phyloP scores from a whole-genome alignment of 805 yeast genomes.

The Wickerhamiella azymoides region DNA sequence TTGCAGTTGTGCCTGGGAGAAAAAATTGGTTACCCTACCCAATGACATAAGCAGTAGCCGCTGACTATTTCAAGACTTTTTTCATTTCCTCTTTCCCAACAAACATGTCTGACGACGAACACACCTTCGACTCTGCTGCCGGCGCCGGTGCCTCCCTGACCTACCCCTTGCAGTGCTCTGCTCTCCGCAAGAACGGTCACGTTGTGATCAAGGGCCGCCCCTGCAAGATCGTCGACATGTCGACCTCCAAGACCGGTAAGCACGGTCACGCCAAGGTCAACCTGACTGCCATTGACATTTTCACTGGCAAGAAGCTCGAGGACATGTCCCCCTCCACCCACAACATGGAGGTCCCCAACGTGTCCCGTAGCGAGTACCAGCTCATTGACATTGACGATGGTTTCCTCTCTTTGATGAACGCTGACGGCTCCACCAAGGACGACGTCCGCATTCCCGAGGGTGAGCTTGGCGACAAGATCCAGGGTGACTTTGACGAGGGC shows the following conservation, averaged over 20 bases:
- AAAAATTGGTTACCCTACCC: constrained; percentile 5
- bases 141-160: constrained; percentile 93
- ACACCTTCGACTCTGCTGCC: constrained; percentile 92
- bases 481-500: constrained; percentile 91
- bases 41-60: neutral
- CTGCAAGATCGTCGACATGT: constrained; percentile 99
- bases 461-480: constrained; percentile 88
- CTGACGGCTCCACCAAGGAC: constrained; percentile 97
- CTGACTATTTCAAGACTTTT: constrained; percentile 5
- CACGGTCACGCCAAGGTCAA: constrained; percentile 99
- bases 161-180: constrained; percentile 99
- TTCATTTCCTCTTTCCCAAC: neutral
- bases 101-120: constrained; percentile 35
- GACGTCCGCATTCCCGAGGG: constrained; percentile 98
- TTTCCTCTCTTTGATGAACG: constrained; percentile 89
- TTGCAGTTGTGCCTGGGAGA: neutral
- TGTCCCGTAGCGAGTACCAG: constrained; percentile 89
- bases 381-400: constrained; percentile 96
- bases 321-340: constrained; percentile 99
- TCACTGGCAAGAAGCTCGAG: constrained; percentile 98
- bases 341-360: constrained; percentile 99
- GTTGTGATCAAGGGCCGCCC: constrained; percentile 98
- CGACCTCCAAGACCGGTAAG: constrained; percentile 99
- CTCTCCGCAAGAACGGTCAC: constrained; percentile 99
- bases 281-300: constrained; percentile 96